A percentile compares a stretch with the other conserved stretches of the same genome.
Evolutionary conservation across 306 rosid species (phyloP).

Genomic region (Pterocarpus macrocarpus): DNA sequence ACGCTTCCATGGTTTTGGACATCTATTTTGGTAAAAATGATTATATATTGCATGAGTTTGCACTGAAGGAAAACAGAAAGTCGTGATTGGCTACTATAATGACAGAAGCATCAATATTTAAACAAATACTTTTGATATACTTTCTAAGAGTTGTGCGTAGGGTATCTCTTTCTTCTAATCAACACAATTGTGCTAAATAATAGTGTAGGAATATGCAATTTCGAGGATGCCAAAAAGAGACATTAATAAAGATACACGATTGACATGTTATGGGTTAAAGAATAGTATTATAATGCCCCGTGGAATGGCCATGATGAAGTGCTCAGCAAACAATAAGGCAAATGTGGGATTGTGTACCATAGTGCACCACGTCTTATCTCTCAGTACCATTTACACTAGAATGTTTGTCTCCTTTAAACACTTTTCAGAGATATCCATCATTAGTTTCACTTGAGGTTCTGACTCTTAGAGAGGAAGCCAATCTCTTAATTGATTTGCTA

Average conservation of each 20-base stretch:
- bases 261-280: slow-evolving; percentile 49
- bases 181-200: slow-evolving; percentile 14
- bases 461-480: not conserved
- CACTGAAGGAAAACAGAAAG: not conserved
- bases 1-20: not conserved
- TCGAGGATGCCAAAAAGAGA: slow-evolving; percentile 22
- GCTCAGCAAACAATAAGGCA: slow-evolving; percentile 21
- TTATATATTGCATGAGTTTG: slow-evolving; percentile 18
- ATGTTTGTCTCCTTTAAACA: not conserved
- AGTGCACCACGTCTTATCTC: slow-evolving; percentile 25
- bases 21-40: slow-evolving; percentile 22
- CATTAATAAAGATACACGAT: slow-evolving; percentile 8
- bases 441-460: not conserved
- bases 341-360: slow-evolving; percentile 32
- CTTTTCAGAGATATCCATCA: not conserved
- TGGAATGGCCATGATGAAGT: slow-evolving; percentile 44
- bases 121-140: slow-evolving; percentile 33
- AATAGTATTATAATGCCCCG: slow-evolving; percentile 8
- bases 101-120: slow-evolving; percentile 37
- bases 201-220: slow-evolving; percentile 22
- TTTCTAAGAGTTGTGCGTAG: slow-evolving; percentile 23
- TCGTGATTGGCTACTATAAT: slow-evolving; percentile 15
- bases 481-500: not conserved
- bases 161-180: slow-evolving; percentile 7
- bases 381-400: not conserved